Percentiles rank a stretch among this genome's conserved stretches.
Conservation (phyloP, 2,329 filamentous ascomycete species). For the Talaromyces funiculosus region DNA sequence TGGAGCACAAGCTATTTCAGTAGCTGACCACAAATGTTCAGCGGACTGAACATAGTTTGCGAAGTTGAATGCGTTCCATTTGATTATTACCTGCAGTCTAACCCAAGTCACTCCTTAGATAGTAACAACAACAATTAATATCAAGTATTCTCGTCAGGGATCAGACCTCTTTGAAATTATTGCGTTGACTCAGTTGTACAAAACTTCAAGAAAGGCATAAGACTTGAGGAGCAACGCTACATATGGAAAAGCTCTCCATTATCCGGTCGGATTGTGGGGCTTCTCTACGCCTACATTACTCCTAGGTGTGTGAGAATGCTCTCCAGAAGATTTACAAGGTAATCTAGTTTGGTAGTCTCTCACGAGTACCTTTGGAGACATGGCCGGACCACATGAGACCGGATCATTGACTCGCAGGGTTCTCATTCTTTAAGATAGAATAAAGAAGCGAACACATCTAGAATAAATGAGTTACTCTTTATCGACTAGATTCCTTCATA, state of each 20-base stretch:
- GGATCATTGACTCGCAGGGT: not conserved
- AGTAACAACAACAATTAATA: constrained; percentile 3
- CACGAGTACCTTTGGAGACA: not conserved
- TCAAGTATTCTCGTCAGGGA: not conserved
- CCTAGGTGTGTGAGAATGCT: no score
- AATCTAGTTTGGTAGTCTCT: not conserved
- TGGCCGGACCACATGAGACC: not conserved
- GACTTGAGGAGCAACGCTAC: no score
- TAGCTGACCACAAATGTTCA: not conserved
- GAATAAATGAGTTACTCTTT: not conserved
- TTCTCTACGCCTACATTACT: not conserved
- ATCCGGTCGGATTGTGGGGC: not conserved
- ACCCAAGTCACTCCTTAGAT: constrained; percentile 12
- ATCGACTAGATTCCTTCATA: not conserved
- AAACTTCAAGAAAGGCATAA: no score
- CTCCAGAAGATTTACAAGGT: not conserved
- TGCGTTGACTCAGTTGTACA: not conserved
- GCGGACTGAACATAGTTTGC: not conserved
- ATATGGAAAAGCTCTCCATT: not conserved
- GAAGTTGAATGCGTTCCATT: not conserved
- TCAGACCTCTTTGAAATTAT: not conserved
- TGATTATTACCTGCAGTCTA: constrained; percentile 5
- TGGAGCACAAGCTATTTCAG: constrained; percentile 90
- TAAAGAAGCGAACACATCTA: not conserved
- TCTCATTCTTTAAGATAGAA: not conserved